Conservation (phyloP, 177 flowering plant genomes). For the Tripterygium wilfordii region DNA sequence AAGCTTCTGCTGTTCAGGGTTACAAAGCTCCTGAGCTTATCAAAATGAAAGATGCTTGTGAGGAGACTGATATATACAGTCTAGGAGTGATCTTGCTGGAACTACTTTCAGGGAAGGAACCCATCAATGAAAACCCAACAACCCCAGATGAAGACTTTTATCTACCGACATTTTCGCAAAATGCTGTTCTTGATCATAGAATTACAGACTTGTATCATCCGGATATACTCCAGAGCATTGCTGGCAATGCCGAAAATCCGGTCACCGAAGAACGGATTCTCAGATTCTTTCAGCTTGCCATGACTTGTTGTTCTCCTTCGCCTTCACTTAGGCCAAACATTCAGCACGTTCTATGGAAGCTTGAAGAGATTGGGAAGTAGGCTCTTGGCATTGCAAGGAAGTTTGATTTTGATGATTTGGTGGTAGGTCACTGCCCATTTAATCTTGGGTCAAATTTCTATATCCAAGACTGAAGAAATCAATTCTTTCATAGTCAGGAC, state of each 20-base stretch:
- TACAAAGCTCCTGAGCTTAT: slow-evolving; percentile 93
- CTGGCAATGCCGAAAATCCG: slow-evolving; percentile 21
- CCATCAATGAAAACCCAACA: slow-evolving; percentile 44
- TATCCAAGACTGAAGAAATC: no score
- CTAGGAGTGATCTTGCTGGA: slow-evolving; percentile 86
- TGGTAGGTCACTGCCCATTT: no score
- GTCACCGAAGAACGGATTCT: slow-evolving; percentile 52
- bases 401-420: no score
- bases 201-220: slow-evolving; percentile 60
- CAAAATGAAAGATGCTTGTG: slow-evolving; percentile 78
- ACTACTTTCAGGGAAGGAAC: slow-evolving; percentile 67
- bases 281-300: slow-evolving; percentile 72
- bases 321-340: slow-evolving; percentile 70
- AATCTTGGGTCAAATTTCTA: no score
- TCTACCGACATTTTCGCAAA: slow-evolving; percentile 53
- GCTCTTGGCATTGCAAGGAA: no score
- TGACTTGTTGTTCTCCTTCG: slow-evolving; percentile 89
- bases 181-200: slow-evolving; percentile 52
- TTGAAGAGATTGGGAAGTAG: slow-evolving; percentile 79
- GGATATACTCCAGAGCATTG: slow-evolving; percentile 31
- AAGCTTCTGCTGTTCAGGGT: slow-evolving; percentile 65
- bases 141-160: slow-evolving; percentile 47
- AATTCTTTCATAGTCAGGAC: no score
- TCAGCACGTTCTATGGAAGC: slow-evolving; percentile 62
- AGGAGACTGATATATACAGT: slow-evolving; percentile 73